Conservation (phyloP, 2,329 filamentous ascomycete species). For the Teratosphaeria gauchensis region DNA sequence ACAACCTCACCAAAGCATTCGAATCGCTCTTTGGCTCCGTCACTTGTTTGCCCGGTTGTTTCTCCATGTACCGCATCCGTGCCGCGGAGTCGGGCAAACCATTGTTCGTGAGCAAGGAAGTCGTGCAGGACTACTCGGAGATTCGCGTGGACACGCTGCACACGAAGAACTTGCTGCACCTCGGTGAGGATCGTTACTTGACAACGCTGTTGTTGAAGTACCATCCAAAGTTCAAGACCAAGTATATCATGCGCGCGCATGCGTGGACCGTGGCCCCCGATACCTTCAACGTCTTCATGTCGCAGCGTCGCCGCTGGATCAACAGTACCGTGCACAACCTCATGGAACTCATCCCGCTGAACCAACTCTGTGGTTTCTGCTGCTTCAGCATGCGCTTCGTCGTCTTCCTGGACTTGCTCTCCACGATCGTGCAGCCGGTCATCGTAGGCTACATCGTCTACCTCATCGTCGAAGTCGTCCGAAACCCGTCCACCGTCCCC, state of each 20-base stretch:
- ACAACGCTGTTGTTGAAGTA: conserved; percentile 89
- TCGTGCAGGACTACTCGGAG: conserved; percentile 78
- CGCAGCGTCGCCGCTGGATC: conserved; percentile 98
- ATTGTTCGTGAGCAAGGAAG: conserved; percentile 86
- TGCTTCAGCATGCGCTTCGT: conserved; percentile 99
- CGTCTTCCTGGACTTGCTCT: conserved; percentile 86
- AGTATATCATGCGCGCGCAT: conserved; percentile 85
- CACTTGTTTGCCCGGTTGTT: conserved; percentile 96
- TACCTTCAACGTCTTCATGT: conserved; percentile 88
- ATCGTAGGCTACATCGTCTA: conserved; percentile 85
- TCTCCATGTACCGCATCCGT: conserved; percentile 97
- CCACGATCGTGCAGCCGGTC: conserved; percentile 84
- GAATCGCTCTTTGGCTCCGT: conserved; percentile 95
- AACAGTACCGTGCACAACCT: conserved; percentile 98
- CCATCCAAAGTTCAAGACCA: conserved; percentile 93
- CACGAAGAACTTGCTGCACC: conserved; percentile 95
- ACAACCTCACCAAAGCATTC: conserved; percentile 94
- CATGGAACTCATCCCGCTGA: conserved; percentile 85
- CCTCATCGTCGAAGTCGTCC: conserved; percentile 64
- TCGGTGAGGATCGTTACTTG: conserved; percentile 95
- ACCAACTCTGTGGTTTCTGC: conserved; percentile 96
- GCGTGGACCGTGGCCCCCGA: conserved; percentile 97
- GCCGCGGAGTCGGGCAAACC: conserved; percentile 92
- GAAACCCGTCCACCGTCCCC: conserved; percentile 57
- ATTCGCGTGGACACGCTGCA: conserved; percentile 96